These are phyloP conservation scores for Penicillium sp. DNA, from an alignment of 2,329 filamentous ascomycete species.

Conservation along the genomic window DNA sequence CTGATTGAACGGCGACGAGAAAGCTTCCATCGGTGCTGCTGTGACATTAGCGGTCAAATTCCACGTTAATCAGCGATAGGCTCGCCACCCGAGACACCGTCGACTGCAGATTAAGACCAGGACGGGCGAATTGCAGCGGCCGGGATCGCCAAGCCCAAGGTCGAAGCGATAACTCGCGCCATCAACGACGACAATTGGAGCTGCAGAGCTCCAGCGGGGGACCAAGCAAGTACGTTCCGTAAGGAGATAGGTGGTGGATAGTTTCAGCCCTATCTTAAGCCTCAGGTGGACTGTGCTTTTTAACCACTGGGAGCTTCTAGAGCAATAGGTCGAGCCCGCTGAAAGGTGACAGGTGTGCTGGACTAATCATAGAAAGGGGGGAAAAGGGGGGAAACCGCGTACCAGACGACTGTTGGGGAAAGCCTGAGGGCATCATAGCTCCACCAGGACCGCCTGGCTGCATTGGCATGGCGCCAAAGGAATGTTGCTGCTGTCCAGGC, in stretches of 20 bases:
- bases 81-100: not conserved
- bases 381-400: conserved; percentile 18
- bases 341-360: conserved; percentile 6
- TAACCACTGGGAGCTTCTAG: not conserved
- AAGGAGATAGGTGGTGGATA: not conserved
- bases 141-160: conserved; percentile 7
- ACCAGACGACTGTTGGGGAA: conserved; percentile 35
- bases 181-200: conserved; percentile 3
- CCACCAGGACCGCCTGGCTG: conserved; percentile 35
- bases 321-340: conserved; percentile 6
- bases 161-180: conserved; percentile 2
- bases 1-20: conserved; percentile 34
- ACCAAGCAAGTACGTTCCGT: not conserved
- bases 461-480: conserved; percentile 35
- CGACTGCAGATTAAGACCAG: not conserved
- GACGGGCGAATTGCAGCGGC: conserved; percentile 3
- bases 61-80: conserved; percentile 9
- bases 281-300: not conserved
- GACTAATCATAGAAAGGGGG: conserved; percentile 13
- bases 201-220: conserved; percentile 3
- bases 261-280: conserved; percentile 2
- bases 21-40: conserved; percentile 36
- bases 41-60: conserved; percentile 18
- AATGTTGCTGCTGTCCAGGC: conserved; percentile 30
- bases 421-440: conserved; percentile 38